Percentiles rank a stretch among this genome's conserved stretches.
These are phyloP conservation scores for Thielaviopsis musarum DNA, from an alignment of 2,329 filamentous ascomycete genomes.

Conservation along the genomic window DNA sequence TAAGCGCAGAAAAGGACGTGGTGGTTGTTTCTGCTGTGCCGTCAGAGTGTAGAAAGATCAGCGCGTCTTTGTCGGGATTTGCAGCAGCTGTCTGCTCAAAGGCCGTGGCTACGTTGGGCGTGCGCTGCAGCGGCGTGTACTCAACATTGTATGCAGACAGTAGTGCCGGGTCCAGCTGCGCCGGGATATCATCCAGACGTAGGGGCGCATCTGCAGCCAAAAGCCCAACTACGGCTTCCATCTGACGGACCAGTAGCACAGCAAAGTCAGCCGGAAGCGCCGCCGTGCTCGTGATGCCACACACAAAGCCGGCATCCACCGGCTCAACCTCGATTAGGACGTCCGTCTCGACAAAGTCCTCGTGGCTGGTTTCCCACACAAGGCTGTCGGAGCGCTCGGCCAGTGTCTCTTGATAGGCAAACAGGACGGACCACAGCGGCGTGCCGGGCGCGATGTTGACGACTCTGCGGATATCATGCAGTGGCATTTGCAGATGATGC, in stretches of 20 bases:
- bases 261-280: conserved; percentile 38
- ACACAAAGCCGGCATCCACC: conserved; percentile 21
- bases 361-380: conserved; percentile 39
- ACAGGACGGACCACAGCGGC: conserved; percentile 56
- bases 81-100: conserved; percentile 36
- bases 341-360: conserved; percentile 61
- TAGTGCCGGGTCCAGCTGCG: conserved; percentile 17
- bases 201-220: conserved; percentile 17
- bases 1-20: conserved; percentile 49
- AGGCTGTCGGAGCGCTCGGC: conserved; percentile 17
- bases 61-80: conserved; percentile 38
- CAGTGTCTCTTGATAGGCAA: conserved; percentile 71
- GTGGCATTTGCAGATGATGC: conserved; percentile 42
- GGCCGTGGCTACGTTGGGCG: conserved; percentile 29
- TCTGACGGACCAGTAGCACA: conserved; percentile 39
- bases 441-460: conserved; percentile 37
- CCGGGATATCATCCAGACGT: conserved; percentile 2
- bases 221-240: conserved; percentile 32
- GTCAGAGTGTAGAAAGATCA: conserved; percentile 37
- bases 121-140: conserved; percentile 19
- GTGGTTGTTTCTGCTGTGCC: conserved; percentile 21
- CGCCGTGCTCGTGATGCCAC: conserved; percentile 32
- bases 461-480: conserved; percentile 51
- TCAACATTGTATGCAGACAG: conserved; percentile 33
- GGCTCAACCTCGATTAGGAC: conserved; percentile 66